A percentile compares a stretch with the other conserved stretches of the same genome.
These are phyloP conservation scores for Tetrahymena borealis DNA, from an alignment of 73 alveolate genomes.

Conservation along the genomic window DNA sequence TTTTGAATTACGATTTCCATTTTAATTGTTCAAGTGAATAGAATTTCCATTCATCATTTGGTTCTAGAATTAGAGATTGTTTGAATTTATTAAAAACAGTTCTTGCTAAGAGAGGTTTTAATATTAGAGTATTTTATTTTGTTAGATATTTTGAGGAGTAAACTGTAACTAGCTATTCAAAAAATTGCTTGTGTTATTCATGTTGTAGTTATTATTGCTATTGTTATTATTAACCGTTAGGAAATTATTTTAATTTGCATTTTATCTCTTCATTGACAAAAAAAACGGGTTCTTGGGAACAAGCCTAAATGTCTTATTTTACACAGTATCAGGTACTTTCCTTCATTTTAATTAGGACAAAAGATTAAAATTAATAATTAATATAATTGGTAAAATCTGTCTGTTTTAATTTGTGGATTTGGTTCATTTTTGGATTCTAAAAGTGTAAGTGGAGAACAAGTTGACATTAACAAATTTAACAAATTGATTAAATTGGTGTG, in stretches of 20 bases:
- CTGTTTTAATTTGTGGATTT: no score
- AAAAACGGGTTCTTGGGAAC: background rate
- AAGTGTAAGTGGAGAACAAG: no score
- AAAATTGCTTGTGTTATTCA: background rate
- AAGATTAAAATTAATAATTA: background rate
- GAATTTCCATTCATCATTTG: background rate
- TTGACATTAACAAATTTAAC: no score
- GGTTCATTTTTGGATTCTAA: no score
- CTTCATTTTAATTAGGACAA: background rate
- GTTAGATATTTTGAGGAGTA: background rate
- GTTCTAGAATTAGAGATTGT: background rate
- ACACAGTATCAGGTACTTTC: background rate
- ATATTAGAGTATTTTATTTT: background rate
- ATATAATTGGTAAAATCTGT: no score
- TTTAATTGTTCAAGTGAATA: background rate
- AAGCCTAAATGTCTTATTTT: background rate
- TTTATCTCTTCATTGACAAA: background rate
- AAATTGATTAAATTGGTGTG: no score
- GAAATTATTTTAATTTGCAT: background rate
- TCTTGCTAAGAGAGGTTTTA: background rate
- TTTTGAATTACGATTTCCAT: no score
- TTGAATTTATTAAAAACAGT: background rate
- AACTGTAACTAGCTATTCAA: background rate
- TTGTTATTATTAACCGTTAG: background rate
- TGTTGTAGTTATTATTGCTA: background rate